Evolutionary conservation across 345 rosid genomes (phyloP), one percentile per base, ranked within the genome.

Genomic region (Murraya koenigii): DNA sequence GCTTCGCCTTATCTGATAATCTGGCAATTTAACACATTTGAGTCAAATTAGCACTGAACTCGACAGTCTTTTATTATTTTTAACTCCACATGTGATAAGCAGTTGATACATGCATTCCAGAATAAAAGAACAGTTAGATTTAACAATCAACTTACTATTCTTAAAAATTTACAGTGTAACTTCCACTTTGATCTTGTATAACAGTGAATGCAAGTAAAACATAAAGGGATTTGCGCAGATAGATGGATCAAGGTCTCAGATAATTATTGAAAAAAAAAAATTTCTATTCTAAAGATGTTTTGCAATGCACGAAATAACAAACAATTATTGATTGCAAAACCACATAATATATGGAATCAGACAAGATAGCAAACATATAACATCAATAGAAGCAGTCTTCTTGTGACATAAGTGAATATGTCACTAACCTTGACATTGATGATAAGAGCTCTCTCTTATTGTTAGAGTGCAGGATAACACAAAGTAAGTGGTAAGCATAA

Each of bases 401-500:
- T 25, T 58, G 22, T 44, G 49, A 44, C 49, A 44, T 44, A 13
- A 44, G 49, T 25, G 55, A 13, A 58, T 22, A 22, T 77, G 72
- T 80, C n/a, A 84, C 90, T 55, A 66, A 94, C 99, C 97, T 92
- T 78, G 97, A 84, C 98, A 97, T 94, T 41, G 91, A 90, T 66
- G 98, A 92, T 65, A 93, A 78, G 25, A 97, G 90, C 76, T 94
- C 99, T 81, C 96, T 85, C 77, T 88, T 84, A 84, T 91, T 94
- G 84, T 87, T 91, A 5, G 97, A 93, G 87, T 94, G 98, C 90
- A 97, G 81, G 56, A 93, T 91, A 71, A 90, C 92, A 86, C 94
- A 89, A 55, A 97, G 98, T 35, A 94, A 81, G 84, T 87, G 83
- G 85, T 97, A 97, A 39, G 99, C 99, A 82, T 97, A 88, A 84